Evolutionary conservation across 1,284 basidiomycete species (phyloP), one percentile per base, ranked within the genome.

Genomic region (Boletellus deceptivus): DNA sequence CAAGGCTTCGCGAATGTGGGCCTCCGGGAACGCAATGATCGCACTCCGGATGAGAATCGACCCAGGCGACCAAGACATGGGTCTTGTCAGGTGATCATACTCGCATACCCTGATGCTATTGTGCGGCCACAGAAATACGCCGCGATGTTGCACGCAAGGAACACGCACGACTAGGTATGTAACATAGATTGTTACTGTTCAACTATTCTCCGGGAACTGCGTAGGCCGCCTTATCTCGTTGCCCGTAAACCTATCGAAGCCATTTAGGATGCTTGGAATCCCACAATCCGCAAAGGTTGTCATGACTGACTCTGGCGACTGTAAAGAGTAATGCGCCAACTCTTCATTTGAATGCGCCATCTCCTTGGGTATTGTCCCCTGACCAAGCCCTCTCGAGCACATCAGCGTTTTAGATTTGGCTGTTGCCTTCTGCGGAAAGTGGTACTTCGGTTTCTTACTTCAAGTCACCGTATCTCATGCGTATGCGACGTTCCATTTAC

Each of bases 1-100:
- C 25, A 22, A 66, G 59, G 17, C 62, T 63, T 49, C 62, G 58
- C 25, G 60, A 64, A 35, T 65, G 53, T 44, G 62, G 64, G 8
- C 25, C 25, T 25, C 25, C 7, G 8, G 33, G 22, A 22, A 22
- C 22, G 22, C 22, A 5, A 52, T 65, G 44, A 9, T 20, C 4
- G 34, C 20, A 6, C 49, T 67, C 14, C 27, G 67, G 7, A 16
- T 22, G n/a, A 60, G 56, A 42, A 59, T 63, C 6, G 41, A 31
- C 13, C 49, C 54, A 29, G 49, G 53, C 22, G 61, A 62, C 34
- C 49, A 55, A 18, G 62, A 62, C 25, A 8, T 9, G 25, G 25
- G 25, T 25, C 25, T 25, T 25, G 25, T 25, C 25, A 9, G 8
- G 8, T 8, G 25, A 25, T 9, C 25, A 25, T 25, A 25, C 25